These are phyloP conservation scores for Naganishia liquefaciens DNA, from an alignment of 1,284 basidiomycete genomes.

Conservation along the genomic window DNA sequence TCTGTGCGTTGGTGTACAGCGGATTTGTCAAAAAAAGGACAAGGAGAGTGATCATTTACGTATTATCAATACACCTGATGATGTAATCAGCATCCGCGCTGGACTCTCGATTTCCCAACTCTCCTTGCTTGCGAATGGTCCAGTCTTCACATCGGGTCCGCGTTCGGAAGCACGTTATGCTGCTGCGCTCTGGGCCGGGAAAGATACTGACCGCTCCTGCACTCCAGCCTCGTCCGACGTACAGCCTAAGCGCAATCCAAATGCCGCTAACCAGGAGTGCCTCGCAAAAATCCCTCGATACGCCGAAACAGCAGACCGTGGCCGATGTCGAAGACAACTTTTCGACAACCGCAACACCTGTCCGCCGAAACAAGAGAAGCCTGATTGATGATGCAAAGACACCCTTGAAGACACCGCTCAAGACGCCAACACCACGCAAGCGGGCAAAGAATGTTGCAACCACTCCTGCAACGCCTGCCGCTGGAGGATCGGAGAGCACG, in stretches of 20 bases:
- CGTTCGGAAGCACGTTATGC: too few relatives aligned
- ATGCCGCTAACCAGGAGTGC: conserved; percentile 21
- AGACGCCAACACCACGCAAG: conserved; percentile 15
- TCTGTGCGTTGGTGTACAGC: too few relatives aligned
- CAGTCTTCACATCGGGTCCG: too few relatives aligned
- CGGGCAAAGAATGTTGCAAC: neutral
- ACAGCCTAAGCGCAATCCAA: neutral
- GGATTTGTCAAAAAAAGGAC: too few relatives aligned
- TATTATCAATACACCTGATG: too few relatives aligned
- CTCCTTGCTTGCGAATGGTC: too few relatives aligned
- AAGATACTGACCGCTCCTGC: too few relatives aligned
- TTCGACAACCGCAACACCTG: conserved; percentile 23
- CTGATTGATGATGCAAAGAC: neutral
- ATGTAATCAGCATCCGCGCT: too few relatives aligned
- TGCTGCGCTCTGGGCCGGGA: too few relatives aligned
- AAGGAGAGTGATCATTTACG: too few relatives aligned
- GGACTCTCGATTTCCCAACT: too few relatives aligned
- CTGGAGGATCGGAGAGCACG: neutral
- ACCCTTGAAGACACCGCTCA: neutral
- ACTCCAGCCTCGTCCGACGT: neutral
- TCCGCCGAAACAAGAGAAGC: conserved; percentile 21
- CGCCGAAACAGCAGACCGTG: neutral
- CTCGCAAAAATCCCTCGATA: conserved; percentile 17
- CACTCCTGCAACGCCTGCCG: neutral
- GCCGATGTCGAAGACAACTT: conserved; percentile 19